Base-by-base conservation (phyloP, 768 basidiomycete genomes). In the Tulasnella sp. region DNA sequence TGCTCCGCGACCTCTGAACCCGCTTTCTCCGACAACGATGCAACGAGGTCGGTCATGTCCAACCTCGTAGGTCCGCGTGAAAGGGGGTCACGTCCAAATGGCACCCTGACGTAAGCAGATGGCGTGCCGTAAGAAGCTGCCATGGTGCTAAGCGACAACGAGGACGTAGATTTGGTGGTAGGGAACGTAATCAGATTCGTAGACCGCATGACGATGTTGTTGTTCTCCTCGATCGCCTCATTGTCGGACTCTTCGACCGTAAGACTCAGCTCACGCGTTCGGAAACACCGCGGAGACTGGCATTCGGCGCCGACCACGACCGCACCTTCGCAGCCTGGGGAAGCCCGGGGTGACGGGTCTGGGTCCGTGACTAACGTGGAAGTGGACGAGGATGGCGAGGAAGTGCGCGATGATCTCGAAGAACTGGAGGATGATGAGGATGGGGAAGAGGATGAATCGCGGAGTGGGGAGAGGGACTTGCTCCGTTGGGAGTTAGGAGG, bases 291-390 rank as follows among this genome's bases (percentile, higher is more conserved):
- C 31, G 48, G 76, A 62, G 58, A 77, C 39, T 39, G 52, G 52
- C 38, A 62, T 31, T 77, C 73, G 46, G 39, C 58, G 75, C 44
- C 44, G 46, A 48, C 46, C 19, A 48, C 52, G 46, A 44, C 75
- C 38, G 14, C 52, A 3, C 16, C 39, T 34, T n/a, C 34, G 56
- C 18, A 39, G 24, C 19, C 24, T 19, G 42, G 36, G 24, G 75
- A 76, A 48, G 48, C 44, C 40, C 56, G 58, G 31, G 76, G 56
- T 34, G 76, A 77, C 1, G 56, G 76, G 38, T 77, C 76, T n/a
- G 76, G 76, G 21, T 77, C 76, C 19, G 76, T 77, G 56, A 77
- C 38, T 39, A 58, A 38, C 42, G 76, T 77, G 56, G 62, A 58
- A 21, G 76, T 40, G 76, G 76, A 77, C 27, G 76, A 58, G 9